These are phyloP conservation scores for Vaccinium vitisidaea DNA, from an alignment of 148 eudicot species.

Conservation along the genomic window DNA sequence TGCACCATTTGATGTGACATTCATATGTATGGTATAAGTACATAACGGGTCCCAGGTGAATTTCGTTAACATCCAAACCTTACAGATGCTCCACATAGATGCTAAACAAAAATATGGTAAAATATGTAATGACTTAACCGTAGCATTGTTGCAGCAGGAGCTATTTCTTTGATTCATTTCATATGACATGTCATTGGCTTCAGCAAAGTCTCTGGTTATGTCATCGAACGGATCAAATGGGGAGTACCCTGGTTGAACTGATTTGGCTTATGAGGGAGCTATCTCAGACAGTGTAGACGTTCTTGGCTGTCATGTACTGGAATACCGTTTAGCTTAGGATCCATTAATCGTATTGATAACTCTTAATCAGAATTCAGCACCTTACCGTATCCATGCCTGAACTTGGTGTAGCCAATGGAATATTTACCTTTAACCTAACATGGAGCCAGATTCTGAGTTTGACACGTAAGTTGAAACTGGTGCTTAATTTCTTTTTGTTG, in stretches of 20 bases:
- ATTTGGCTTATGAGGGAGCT: constrained; percentile 64
- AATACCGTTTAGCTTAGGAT: constrained; percentile 70
- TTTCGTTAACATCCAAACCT: background rate
- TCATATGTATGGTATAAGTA: background rate
- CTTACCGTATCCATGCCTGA: constrained; percentile 37
- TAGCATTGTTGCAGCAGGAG: background rate
- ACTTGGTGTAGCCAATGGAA: constrained; percentile 50
- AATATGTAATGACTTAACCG: background rate
- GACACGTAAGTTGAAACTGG: constrained; percentile 11
- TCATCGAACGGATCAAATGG: constrained; percentile 86
- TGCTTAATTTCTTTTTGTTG: too few species aligned
- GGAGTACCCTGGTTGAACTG: constrained; percentile 82
- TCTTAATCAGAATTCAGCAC: constrained; percentile 41
- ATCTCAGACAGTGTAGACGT: constrained; percentile 80
- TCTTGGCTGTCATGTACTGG: constrained; percentile 86
- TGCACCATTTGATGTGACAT: background rate
- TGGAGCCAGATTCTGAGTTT: constrained; percentile 69
- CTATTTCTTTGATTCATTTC: background rate
- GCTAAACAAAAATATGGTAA: background rate
- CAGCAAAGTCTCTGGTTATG: constrained; percentile 66
- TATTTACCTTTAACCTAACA: constrained; percentile 65
- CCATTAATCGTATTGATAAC: constrained; percentile 60
- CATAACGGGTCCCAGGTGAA: background rate
- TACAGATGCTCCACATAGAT: background rate
- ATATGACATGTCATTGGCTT: constrained; percentile 19